Base-by-base conservation (phyloP, 2,329 filamentous ascomycete genomes). In the Talaromyces piceae region DNA sequence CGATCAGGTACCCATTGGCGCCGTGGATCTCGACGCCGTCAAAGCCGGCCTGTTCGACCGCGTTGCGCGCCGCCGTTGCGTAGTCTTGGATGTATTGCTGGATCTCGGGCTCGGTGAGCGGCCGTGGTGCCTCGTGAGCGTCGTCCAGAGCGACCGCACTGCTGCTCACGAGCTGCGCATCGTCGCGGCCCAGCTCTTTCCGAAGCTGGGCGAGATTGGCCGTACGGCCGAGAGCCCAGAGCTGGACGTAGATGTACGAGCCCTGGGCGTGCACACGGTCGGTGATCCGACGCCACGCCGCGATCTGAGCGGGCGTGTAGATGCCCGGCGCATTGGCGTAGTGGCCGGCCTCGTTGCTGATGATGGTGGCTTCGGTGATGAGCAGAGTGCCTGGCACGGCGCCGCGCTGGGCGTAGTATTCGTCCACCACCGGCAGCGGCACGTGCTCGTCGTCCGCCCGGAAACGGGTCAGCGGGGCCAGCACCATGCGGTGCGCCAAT, bases 221-320 rank as follows among this genome's bases (percentile, higher is more conserved):
- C 3, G 74, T 72, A 8, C 83, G 74, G 2, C 83, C 81, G n/a
- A 79, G 67, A 0, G 75, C 75, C 72, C 79, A 84, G 0, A 86
- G 68, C 58, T 86, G 83, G 1, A 73, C 65, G 63, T 71, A 83
- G 27, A 85, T 80, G 59, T 71, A 80, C 12, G 72, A 75, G 1
- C 77, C 77, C 54, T 80, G 80, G 16, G 68, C 68, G 58, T 87
- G 83, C 0, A 86, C 80, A 0, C 75, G 76, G n/a, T 80, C 73
- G 1, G 77, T 79, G 33, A 86, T 67, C 3, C 72, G 64, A 55
- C 74, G 77, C 83, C 82, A 86, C 0, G 71, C 76, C 1, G 67
- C 68, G 16, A 82, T 68, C 51, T 84, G 79, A 11, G 69, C 72
- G 0, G 72, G 63, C 4, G 63, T 76, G 59, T 72, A 82, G 55